phyloP scores from a whole-genome alignment of 768 basidiomycete genomes.

The Tephrocybe rancida region DNA sequence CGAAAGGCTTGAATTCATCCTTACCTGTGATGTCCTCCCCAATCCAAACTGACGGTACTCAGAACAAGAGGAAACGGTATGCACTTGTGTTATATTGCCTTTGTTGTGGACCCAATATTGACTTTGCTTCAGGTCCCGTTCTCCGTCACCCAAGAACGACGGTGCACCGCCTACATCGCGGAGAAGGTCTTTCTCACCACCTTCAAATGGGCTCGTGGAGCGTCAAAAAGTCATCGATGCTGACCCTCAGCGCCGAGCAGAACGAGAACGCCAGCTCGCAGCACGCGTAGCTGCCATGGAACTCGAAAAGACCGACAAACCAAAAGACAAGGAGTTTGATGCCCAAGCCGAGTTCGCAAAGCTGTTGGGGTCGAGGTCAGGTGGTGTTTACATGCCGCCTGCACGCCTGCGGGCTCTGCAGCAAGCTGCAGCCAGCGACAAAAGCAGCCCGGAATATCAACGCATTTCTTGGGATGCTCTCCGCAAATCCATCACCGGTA shows the following conservation, averaged over 20 bases:
- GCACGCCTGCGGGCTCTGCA: conserved; percentile 91
- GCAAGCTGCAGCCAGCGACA: conserved; percentile 79
- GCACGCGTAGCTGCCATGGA: conserved; percentile 70
- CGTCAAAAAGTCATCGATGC: conserved; percentile 59
- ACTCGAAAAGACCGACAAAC: conserved; percentile 61
- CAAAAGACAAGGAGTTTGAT: conserved; percentile 60
- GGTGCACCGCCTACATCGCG: conserved; percentile 46
- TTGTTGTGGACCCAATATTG: background rate
- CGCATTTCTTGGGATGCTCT: conserved; percentile 97
- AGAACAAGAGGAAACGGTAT: conserved; percentile 55
- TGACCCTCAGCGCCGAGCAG: conserved; percentile 73
- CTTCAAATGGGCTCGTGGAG: conserved; percentile 26
- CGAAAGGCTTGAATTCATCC: conserved; percentile 35
- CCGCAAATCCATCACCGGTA: conserved; percentile 97
- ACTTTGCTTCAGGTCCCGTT: conserved; percentile 45
- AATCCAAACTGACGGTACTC: conserved; percentile 26
- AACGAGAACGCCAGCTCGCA: conserved; percentile 81
- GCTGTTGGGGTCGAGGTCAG: conserved; percentile 77
- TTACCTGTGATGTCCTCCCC: conserved; percentile 36
- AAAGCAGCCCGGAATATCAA: conserved; percentile 87
- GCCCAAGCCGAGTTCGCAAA: conserved; percentile 90
- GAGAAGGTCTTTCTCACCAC: conserved; percentile 47
- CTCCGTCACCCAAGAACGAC: conserved; percentile 41
- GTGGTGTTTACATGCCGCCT: conserved; percentile 97
- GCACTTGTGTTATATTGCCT: background rate